Evolutionary conservation across 495 filamentous ascomycete species (phyloP).

Genomic region (Clohesyomyces aquaticus): DNA sequence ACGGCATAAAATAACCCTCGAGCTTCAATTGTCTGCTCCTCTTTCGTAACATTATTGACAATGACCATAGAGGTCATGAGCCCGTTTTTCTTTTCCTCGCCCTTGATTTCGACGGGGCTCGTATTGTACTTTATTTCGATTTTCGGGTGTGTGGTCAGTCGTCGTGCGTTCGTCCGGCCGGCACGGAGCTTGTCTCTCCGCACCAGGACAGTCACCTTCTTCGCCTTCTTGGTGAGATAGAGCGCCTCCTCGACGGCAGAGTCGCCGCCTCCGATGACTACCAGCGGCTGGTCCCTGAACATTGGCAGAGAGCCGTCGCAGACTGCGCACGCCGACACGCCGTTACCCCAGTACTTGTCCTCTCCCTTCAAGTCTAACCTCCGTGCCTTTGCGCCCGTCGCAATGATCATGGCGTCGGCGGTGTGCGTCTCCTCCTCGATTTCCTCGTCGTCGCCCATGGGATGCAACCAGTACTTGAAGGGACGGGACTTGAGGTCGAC

Average conservation of each 20-base stretch:
- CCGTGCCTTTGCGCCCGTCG: constrained; percentile 89
- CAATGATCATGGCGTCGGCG: constrained; percentile 88
- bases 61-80: constrained; percentile 84
- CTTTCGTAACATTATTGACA: constrained; percentile 76
- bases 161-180: constrained; percentile 87
- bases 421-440: constrained; percentile 68
- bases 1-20: constrained; percentile 98
- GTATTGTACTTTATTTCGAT: constrained; percentile 85
- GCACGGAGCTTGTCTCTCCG: constrained; percentile 83
- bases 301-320: constrained; percentile 98
- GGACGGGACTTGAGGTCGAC: constrained; percentile 84
- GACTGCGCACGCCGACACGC: constrained; percentile 94
- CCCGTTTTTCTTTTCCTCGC: constrained; percentile 71
- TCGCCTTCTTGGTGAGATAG: constrained; percentile 97
- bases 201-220: constrained; percentile 90
- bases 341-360: constrained; percentile 93
- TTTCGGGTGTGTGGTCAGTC: constrained; percentile 81
- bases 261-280: constrained; percentile 96
- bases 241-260: constrained; percentile 97
- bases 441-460: constrained; percentile 64
- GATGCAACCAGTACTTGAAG: constrained; percentile 88
- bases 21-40: constrained; percentile 78
- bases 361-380: constrained; percentile 84
- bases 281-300: constrained; percentile 91
- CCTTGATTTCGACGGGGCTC: constrained; percentile 77